These are phyloP conservation scores for Lichtheimia ornata DNA, from an alignment of 371 early-diverging fungal genomes.

Conservation along the genomic window DNA sequence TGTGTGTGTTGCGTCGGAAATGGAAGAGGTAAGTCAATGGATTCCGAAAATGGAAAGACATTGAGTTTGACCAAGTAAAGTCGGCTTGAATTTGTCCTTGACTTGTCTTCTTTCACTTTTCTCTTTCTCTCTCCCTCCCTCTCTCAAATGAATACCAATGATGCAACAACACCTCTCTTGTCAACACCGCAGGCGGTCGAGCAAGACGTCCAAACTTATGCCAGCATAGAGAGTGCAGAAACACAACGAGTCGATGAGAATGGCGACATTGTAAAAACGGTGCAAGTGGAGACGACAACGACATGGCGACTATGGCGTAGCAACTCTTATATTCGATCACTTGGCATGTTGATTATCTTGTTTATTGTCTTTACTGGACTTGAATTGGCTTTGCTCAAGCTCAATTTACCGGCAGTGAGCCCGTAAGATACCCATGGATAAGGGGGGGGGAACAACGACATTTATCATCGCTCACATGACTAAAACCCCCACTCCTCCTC, in stretches of 20 bases:
- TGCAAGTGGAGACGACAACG: constrained; percentile 2
- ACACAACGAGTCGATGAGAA: constrained; percentile 2
- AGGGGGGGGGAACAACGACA: too few relatives aligned
- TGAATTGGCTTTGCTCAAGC: constrained; percentile 34
- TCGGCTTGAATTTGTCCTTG: neutral
- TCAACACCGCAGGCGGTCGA: constrained; percentile 12
- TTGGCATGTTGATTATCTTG: constrained; percentile 32
- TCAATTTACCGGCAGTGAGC: constrained; percentile 38
- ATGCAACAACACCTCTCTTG: constrained; percentile 13
- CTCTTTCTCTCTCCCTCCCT: neutral
- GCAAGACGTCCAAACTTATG: neutral
- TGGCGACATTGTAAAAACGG: constrained; percentile 1
- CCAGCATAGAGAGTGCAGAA: neutral
- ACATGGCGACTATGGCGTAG: constrained; percentile 40
- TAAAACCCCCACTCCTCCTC: too few relatives aligned
- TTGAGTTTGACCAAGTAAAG: neutral
- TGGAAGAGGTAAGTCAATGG: neutral
- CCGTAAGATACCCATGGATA: constrained; percentile 26
- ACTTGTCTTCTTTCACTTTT: constrained; percentile 7
- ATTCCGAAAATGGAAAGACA: neutral
- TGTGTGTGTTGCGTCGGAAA: neutral
- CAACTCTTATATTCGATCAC: constrained; percentile 42
- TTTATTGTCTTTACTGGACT: constrained; percentile 33
- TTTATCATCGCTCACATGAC: too few relatives aligned
- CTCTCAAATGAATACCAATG: neutral